These are phyloP conservation scores for Fusarium sp. DNA, from an alignment of 2,329 filamentous ascomycete genomes.

Conservation along the genomic window DNA sequence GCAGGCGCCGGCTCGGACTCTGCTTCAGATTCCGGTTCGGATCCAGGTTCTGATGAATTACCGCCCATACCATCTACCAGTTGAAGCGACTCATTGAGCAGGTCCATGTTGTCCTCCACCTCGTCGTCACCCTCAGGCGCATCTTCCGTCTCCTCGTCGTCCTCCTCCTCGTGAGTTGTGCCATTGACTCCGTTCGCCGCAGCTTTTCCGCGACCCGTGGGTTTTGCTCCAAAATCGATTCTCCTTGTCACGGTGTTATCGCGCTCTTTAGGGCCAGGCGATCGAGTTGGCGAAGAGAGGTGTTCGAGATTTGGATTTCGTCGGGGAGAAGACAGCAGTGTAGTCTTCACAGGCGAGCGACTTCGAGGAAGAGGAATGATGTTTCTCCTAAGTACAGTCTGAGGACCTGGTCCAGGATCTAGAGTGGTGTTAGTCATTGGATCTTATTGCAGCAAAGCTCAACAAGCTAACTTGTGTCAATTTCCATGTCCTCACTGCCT, in stretches of 20 bases:
- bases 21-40: slow-evolving; percentile 27
- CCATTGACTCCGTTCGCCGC: slow-evolving; percentile 50
- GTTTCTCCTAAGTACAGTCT: slow-evolving; percentile 64
- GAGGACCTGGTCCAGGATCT: slow-evolving; percentile 67
- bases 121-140: slow-evolving; percentile 34
- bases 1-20: slow-evolving; percentile 15
- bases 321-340: slow-evolving; percentile 70
- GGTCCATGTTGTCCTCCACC: slow-evolving; percentile 40
- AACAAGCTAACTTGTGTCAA: slow-evolving; percentile 59
- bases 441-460: not conserved
- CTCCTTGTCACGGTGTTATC: slow-evolving; percentile 62
- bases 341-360: slow-evolving; percentile 73
- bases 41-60: slow-evolving; percentile 33
- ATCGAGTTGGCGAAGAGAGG: slow-evolving; percentile 62
- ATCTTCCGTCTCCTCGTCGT: slow-evolving; percentile 46
- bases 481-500: slow-evolving; percentile 64
- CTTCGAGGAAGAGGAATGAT: slow-evolving; percentile 61
- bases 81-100: slow-evolving; percentile 58
- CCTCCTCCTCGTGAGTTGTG: slow-evolving; percentile 43
- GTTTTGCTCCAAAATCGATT: slow-evolving; percentile 62
- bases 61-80: slow-evolving; percentile 54
- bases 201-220: slow-evolving; percentile 11
- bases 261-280: slow-evolving; percentile 51
- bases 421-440: slow-evolving; percentile 37
- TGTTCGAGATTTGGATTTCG: slow-evolving; percentile 69